phyloP scores from a whole-genome alignment of 345 rosid species.

The Triadica sebifera region DNA sequence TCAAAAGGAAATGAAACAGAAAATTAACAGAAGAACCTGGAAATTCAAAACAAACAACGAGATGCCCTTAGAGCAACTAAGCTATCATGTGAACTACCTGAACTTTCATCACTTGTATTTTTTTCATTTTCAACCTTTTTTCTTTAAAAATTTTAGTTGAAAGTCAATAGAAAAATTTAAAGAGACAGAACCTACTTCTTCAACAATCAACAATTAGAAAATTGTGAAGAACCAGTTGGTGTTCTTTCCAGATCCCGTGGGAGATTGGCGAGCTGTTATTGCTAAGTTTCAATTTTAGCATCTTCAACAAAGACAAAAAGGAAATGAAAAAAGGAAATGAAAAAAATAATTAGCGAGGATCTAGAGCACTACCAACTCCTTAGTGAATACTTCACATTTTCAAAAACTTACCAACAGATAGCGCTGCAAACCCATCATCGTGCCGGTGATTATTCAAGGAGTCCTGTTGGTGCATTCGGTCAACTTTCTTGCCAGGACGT shows the following conservation, averaged over 20 bases:
- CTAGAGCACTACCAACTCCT: constrained; percentile 2
- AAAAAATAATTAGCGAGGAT: constrained; percentile 9
- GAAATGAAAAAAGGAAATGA: neutral
- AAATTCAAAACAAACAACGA: neutral
- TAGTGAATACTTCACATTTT: constrained; percentile 9
- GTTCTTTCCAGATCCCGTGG: constrained; percentile 22
- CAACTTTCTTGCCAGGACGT: constrained; percentile 47
- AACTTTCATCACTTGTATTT: neutral
- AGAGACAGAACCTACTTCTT: constrained; percentile 23
- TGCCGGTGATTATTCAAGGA: constrained; percentile 31
- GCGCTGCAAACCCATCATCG: constrained; percentile 43
- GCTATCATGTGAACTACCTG: neutral
- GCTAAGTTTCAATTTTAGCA: constrained; percentile 22
- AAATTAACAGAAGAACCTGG: neutral
- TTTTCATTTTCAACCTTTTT: neutral
- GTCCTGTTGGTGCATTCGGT: constrained; percentile 41
- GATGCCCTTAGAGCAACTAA: neutral
- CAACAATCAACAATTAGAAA: constrained; percentile 13
- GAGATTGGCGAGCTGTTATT: constrained; percentile 16
- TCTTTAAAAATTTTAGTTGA: neutral
- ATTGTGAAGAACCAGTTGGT: constrained; percentile 25
- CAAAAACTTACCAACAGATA: constrained; percentile 55
- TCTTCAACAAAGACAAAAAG: constrained; percentile 17
- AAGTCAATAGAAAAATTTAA: constrained; percentile 11
- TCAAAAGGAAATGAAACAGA: neutral